A percentile compares a stretch with the other conserved stretches of the same genome.
phyloP scores from a whole-genome alignment of 2,329 filamentous ascomycete species.

The Dactylellina haptotyla region DNA sequence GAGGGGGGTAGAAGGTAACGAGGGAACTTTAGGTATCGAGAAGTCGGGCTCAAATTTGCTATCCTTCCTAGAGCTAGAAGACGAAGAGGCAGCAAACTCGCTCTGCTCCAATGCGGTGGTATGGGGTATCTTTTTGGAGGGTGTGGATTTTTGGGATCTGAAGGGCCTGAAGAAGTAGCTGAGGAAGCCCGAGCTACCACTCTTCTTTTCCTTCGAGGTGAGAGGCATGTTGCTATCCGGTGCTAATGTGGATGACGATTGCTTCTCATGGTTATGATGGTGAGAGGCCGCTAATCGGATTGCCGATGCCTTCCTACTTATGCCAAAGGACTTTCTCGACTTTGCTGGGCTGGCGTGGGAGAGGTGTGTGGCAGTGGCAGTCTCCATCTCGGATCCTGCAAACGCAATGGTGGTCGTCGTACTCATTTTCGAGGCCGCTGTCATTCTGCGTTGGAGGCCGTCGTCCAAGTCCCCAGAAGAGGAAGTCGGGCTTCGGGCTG shows the following conservation, averaged over 20 bases:
- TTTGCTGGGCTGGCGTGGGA: constrained; percentile 41
- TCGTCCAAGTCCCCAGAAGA: constrained; percentile 16
- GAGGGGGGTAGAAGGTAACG: constrained; percentile 42
- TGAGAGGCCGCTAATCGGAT: constrained; percentile 28
- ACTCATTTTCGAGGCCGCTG: constrained; percentile 44
- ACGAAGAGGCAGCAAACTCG: constrained; percentile 11
- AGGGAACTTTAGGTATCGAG: constrained; percentile 31
- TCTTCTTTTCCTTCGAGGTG: constrained; percentile 35
- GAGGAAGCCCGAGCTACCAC: constrained; percentile 36
- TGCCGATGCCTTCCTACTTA: constrained; percentile 51
- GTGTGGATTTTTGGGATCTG: constrained; percentile 43
- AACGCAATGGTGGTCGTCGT: constrained; percentile 50
- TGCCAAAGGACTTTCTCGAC: constrained; percentile 53
- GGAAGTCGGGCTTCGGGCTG: constrained; percentile 23
- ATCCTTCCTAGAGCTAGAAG: constrained; percentile 23
- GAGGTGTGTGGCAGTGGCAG: constrained; percentile 19
- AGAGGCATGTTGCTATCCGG: constrained; percentile 29
- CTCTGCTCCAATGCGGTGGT: constrained; percentile 36
- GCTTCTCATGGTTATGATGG: constrained; percentile 38
- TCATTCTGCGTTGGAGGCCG: constrained; percentile 38
- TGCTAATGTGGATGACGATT: constrained; percentile 22
- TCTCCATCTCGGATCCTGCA: constrained; percentile 53
- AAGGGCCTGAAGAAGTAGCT: constrained; percentile 53
- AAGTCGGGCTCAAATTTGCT: constrained; percentile 43
- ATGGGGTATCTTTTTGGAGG: constrained; percentile 38